Evolutionary conservation across 345 rosid genomes (phyloP).

Genomic region (Eucalyptus cloeziana): DNA sequence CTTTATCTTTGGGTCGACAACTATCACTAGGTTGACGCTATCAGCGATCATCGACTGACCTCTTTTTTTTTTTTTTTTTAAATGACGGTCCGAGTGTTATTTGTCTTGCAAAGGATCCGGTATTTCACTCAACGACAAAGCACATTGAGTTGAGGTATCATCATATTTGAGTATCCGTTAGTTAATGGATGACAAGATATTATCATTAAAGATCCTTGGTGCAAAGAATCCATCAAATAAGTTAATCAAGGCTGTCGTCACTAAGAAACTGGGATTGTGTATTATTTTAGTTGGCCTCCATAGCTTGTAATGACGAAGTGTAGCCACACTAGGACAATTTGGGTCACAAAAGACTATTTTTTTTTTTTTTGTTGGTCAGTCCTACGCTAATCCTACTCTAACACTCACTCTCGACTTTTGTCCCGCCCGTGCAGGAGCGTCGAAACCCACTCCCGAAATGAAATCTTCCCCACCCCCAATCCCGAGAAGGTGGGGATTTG

Average conservation of each 20-base stretch:
- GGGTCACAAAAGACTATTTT: not conserved
- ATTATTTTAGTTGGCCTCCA: not conserved
- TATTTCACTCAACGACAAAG: not conserved
- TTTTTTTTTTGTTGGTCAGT: too few species aligned
- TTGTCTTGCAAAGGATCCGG: not conserved
- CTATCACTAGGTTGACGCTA: not conserved
- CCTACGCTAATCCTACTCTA: too few species aligned
- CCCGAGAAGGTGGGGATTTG: too few species aligned
- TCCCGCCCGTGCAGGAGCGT: too few species aligned
- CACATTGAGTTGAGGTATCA: not conserved
- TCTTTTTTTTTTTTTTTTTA: not conserved
- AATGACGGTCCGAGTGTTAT: not conserved
- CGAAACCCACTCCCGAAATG: too few species aligned
- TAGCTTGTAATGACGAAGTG: not conserved
- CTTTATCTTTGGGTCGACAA: not conserved
- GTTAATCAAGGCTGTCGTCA: not conserved
- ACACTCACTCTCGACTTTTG: too few species aligned
- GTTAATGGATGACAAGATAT: not conserved
- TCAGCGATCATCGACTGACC: not conserved
- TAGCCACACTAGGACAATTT: not conserved
- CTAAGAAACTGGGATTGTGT: not conserved
- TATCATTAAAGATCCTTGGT: not conserved
- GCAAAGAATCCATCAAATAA: not conserved
- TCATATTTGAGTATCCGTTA: rapidly evolving
- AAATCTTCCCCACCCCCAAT: too few species aligned